Evolutionary conservation across 305 asterid genomes (phyloP).

Genomic region (Fraxinus angustifolia): DNA sequence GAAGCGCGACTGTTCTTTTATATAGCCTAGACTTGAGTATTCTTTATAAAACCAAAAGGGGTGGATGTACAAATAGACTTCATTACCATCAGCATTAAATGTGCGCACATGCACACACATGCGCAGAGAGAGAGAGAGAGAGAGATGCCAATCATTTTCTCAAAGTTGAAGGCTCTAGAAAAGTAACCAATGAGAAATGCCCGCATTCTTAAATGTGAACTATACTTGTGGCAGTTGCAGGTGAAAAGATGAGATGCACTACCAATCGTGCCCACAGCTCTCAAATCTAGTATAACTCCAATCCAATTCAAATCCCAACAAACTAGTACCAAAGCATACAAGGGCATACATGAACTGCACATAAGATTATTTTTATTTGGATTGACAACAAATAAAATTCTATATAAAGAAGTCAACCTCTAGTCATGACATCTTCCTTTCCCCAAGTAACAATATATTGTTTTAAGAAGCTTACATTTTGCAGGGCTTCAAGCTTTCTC

Average conservation of each 20-base stretch:
- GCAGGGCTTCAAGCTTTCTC: slow-evolving; percentile 88
- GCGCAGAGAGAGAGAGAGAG: too few species aligned
- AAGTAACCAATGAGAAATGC: background rate
- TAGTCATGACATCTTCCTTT: background rate
- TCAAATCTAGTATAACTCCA: background rate
- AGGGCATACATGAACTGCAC: background rate
- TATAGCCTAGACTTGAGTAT: background rate
- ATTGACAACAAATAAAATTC: background rate
- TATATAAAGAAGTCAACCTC: background rate
- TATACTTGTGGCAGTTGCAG: background rate
- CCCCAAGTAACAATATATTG: background rate
- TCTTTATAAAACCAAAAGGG: background rate
- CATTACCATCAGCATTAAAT: background rate
- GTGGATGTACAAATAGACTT: background rate
- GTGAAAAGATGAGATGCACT: background rate
- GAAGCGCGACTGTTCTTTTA: background rate
- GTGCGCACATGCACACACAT: background rate
- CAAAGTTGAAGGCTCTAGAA: background rate
- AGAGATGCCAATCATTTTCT: background rate
- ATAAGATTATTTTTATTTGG: background rate
- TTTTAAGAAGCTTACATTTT: slow-evolving; percentile 51
- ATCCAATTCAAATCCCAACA: background rate
- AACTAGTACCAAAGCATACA: background rate
- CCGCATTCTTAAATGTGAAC: background rate
- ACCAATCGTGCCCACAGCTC: background rate